Base-by-base conservation (phyloP, 2,329 filamentous ascomycete species). In the Biscogniauxia marginata region DNA sequence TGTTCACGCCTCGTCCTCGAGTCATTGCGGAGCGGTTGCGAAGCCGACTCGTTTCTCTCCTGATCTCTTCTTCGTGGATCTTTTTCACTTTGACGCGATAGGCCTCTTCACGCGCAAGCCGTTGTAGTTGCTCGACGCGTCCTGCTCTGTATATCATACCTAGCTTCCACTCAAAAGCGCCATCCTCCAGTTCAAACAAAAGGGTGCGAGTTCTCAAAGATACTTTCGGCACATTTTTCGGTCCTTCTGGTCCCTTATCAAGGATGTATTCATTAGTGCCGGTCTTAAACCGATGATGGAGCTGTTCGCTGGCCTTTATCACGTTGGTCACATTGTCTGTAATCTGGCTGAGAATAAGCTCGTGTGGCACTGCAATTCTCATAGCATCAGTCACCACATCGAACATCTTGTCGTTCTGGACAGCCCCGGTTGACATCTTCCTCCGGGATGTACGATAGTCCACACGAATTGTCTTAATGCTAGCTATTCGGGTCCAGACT, bases 121-220 rank as follows among this genome's bases (percentile, higher is more conserved):
- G 84, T 72, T 98, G 95, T 70, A 88, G 87, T 73, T 98, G 93
- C 72, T 99, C 95, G 54, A 93, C 79, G 19, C 93, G 81, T 0
- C 96, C 95, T 47, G 91, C 85, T 25, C 93, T 87, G 71, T 98
- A 99, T 51, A 99, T 99, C 68, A 92, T 87, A 16, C 93, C 91
- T 8, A 99, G 79, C 70, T 97, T 98, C 90, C 93, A 99, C 71
- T 99, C 95, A 67, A 99, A 99, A 0, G 91, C 88, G 50, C 95
- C 93, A 70, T 99, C 95, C 74, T 99, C 95, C 34, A 99, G 80
- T 68, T 98, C 93, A 57, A 99, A 93, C 2, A 96, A 76, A 21
- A 99, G 79, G 4, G 89, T 90, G 65, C 90, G 89, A 53, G 88
- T 89, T 51, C 92, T 85, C 8, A 99, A 63, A 0, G 92, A 93